Conservation (phyloP, 257 asterid species). For the Plantago elongata region DNA sequence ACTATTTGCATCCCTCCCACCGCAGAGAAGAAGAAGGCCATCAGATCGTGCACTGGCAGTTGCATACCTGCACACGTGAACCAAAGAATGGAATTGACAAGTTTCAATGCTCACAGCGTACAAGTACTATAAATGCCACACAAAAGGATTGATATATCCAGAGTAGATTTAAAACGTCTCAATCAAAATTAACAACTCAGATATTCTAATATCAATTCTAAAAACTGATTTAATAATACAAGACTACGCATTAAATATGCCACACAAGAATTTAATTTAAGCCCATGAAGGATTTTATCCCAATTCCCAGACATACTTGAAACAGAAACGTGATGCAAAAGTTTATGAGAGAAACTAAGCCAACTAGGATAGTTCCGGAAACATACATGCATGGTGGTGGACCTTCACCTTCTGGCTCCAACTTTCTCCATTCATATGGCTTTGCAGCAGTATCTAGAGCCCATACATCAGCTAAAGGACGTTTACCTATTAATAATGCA, state of each 20-base stretch:
- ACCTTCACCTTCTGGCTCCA: conserved; percentile 99
- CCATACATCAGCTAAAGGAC: conserved; percentile 99
- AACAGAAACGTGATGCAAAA: too few relatives aligned
- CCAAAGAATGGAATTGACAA: conserved; percentile 18
- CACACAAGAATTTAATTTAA: too few relatives aligned
- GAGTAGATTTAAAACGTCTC: too few relatives aligned
- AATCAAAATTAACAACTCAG: too few relatives aligned
- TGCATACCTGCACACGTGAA: conserved; percentile 67
- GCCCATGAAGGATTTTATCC: too few relatives aligned
- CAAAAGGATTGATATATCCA: too few relatives aligned
- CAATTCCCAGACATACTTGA: too few relatives aligned
- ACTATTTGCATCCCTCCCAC: conserved; percentile 98
- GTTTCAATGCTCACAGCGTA: conserved; percentile 10
- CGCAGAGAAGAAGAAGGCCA: conserved; percentile 98
- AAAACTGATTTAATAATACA: too few relatives aligned
- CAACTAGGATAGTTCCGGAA: conserved; percentile 5
- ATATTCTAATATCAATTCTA: too few relatives aligned
- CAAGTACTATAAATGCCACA: background rate
- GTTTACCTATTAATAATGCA: conserved; percentile 62
- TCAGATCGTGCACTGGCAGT: conserved; percentile 99
- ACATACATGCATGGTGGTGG: conserved; percentile 99
- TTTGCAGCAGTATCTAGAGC: conserved; percentile 99
- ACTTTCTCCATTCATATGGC: conserved; percentile 98
- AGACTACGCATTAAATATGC: too few relatives aligned
- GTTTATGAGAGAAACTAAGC: too few relatives aligned